Percentiles rank a stretch among this genome's conserved stretches.
These are phyloP conservation scores for Hypomontagnella monticulosa DNA, from an alignment of 495 filamentous ascomycete species.

Conservation along the genomic window DNA sequence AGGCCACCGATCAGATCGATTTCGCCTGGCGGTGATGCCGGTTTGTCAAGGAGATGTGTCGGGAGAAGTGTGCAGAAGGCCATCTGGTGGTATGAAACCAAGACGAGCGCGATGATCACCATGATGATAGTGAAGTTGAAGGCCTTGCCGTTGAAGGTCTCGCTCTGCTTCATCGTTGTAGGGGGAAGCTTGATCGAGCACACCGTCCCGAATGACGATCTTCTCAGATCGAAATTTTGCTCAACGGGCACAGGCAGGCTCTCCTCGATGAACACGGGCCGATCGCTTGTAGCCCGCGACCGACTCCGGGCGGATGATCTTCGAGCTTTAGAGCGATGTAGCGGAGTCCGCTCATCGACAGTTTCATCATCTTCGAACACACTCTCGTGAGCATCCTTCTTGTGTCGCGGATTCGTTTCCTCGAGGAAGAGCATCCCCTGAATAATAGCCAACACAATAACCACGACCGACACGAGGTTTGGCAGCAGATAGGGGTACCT, in stretches of 20 bases:
- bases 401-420: constrained; percentile 74
- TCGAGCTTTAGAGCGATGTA: constrained; percentile 16
- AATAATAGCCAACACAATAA: constrained; percentile 74
- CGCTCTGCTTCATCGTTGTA: background rate
- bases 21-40: constrained; percentile 26
- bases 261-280: constrained; percentile 41
- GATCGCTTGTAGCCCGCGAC: constrained; percentile 20
- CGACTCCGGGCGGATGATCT: constrained; percentile 14
- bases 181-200: constrained; percentile 36
- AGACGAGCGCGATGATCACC: constrained; percentile 39
- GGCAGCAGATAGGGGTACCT: constrained; percentile 84
- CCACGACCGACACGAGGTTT: constrained; percentile 79
- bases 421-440: constrained; percentile 85
- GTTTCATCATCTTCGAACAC: constrained; percentile 32
- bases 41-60: constrained; percentile 42
- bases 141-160: constrained; percentile 28
- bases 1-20: constrained; percentile 63
- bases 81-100: constrained; percentile 48
- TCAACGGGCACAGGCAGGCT: constrained; percentile 40
- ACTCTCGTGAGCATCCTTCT: constrained; percentile 3
- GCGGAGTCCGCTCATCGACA: constrained; percentile 40
- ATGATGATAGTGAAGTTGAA: constrained; percentile 49
- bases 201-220: constrained; percentile 46
- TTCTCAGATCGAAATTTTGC: constrained; percentile 43
- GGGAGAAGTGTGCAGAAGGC: constrained; percentile 45